Evolutionary conservation across 2,329 filamentous ascomycete genomes (phyloP).

Genomic region (Microascus cirrosus): DNA sequence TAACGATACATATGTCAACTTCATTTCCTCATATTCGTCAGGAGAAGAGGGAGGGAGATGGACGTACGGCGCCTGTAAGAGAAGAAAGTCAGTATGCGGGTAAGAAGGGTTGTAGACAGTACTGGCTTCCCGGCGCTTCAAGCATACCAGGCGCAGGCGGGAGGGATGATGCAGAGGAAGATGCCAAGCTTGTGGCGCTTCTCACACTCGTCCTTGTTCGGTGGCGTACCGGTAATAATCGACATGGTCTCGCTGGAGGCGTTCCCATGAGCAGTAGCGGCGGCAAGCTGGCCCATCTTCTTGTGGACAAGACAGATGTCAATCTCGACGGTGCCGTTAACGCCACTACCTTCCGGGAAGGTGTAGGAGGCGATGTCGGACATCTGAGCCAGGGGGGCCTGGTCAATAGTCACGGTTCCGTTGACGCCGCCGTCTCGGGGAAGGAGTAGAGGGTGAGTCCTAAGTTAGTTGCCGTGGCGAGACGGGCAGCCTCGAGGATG

Average conservation of each 20-base stretch:
- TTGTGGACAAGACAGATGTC: neutral
- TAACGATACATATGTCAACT: neutral
- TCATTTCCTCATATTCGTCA: neutral
- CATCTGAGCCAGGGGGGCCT: too few species aligned
- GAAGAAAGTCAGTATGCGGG: neutral
- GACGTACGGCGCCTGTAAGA: neutral
- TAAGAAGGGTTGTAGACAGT: neutral
- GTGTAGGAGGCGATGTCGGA: neutral
- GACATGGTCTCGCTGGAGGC: neutral
- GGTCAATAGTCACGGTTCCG: neutral
- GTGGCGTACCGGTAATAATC: neutral
- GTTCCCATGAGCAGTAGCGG: neutral
- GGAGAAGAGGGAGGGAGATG: neutral
- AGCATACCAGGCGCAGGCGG: neutral
- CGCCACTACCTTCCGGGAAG: neutral
- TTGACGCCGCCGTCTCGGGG: neutral
- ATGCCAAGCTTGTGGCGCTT: neutral
- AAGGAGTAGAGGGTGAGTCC: neutral
- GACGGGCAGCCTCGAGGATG: neutral
- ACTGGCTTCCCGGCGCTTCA: neutral
- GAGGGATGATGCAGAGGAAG: neutral
- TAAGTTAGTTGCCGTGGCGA: neutral
- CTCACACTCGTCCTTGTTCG: neutral
- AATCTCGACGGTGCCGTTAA: neutral
- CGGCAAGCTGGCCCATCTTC: neutral